Evolutionary conservation across 2,329 filamentous ascomycete species (phyloP).

Genomic region (Cladophialophora immunda): DNA sequence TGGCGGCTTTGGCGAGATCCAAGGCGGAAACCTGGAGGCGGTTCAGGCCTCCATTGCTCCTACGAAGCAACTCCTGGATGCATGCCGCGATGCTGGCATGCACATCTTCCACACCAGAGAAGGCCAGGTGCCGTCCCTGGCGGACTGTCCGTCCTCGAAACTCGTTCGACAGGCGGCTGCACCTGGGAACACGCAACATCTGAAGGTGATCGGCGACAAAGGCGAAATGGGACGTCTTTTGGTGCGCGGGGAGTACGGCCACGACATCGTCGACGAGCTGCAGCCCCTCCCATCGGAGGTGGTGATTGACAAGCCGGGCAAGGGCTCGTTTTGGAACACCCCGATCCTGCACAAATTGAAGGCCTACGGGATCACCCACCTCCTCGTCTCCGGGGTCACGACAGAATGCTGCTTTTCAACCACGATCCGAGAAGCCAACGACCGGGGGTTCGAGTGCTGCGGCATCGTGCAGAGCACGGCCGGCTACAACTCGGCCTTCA

Average conservation of each 20-base stretch:
- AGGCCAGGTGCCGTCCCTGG: conserved; percentile 61
- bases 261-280: conserved; percentile 65
- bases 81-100: conserved; percentile 54
- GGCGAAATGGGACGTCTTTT: conserved; percentile 64
- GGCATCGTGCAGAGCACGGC: conserved; percentile 57
- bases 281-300: conserved; percentile 60
- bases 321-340: conserved; percentile 68
- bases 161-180: conserved; percentile 58
- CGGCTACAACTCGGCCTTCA: conserved; percentile 46
- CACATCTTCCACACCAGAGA: conserved; percentile 60
- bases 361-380: conserved; percentile 65
- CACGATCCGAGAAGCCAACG: conserved; percentile 65
- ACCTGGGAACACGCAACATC: conserved; percentile 55
- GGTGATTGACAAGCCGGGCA: conserved; percentile 67
- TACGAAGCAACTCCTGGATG: conserved; percentile 54
- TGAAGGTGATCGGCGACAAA: conserved; percentile 60
- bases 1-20: conserved; percentile 61
- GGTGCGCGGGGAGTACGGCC: conserved; percentile 63
- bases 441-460: conserved; percentile 69
- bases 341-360: conserved; percentile 62
- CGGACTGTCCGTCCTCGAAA: conserved; percentile 63
- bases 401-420: conserved; percentile 68
- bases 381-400: conserved; percentile 66
- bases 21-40: conserved; percentile 54
- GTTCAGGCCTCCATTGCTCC: conserved; percentile 51